Conservation (phyloP, 2,329 filamentous ascomycete species). For the Talaromyces albobiverticillius region DNA sequence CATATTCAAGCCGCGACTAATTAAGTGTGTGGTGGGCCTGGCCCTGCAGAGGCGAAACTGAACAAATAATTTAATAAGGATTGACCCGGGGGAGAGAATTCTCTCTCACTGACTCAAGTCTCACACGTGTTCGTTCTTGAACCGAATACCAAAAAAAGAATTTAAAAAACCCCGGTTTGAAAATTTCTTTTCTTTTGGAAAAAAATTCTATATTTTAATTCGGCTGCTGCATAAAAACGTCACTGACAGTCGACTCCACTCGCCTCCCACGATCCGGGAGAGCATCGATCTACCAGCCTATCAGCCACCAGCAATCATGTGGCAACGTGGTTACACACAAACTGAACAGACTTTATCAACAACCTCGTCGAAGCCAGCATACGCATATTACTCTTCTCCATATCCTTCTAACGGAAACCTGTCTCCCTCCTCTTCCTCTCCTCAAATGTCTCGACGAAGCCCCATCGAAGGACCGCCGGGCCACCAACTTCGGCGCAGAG, state of each 20-base stretch:
- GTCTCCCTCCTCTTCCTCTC: slow-evolving; percentile 13
- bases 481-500: slow-evolving; percentile 36
- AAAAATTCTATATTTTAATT: background rate
- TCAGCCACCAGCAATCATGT: slow-evolving; percentile 25
- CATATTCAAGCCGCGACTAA: slow-evolving; percentile 7
- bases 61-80: slow-evolving; percentile 1
- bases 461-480: slow-evolving; percentile 41
- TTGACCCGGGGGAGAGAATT: background rate
- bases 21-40: slow-evolving; percentile 8
- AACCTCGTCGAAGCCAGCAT: slow-evolving; percentile 29
- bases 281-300: background rate
- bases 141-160: no score
- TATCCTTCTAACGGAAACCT: slow-evolving; percentile 19
- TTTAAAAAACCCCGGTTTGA: no score
- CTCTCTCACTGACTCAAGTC: background rate
- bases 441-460: slow-evolving; percentile 27
- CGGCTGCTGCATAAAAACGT: no score
- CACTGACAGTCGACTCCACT: background rate
- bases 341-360: slow-evolving; percentile 27
- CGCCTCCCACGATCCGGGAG: no score
- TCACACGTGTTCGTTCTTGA: background rate
- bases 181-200: no score
- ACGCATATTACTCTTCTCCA: slow-evolving; percentile 32
- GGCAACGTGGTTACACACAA: slow-evolving; percentile 36
- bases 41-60: slow-evolving; percentile 3